Conservation (phyloP, 257 asterid species). For the Solanum gandarillasii region DNA sequence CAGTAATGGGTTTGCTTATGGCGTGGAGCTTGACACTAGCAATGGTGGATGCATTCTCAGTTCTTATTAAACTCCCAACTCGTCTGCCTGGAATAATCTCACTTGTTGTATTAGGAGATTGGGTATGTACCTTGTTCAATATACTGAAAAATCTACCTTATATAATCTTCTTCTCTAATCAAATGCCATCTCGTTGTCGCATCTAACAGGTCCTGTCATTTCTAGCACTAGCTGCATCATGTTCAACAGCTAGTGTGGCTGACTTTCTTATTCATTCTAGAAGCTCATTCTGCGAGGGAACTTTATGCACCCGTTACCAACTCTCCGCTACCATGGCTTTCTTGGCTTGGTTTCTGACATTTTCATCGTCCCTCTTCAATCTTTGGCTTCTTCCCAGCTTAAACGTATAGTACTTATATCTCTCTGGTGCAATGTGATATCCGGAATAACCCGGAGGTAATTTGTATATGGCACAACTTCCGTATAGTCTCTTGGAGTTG, state of each 20-base stretch:
- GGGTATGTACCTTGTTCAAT: constrained; percentile 32
- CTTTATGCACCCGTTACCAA: constrained; percentile 63
- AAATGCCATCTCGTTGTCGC: background rate
- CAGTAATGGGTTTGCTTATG: constrained; percentile 68
- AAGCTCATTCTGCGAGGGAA: constrained; percentile 33
- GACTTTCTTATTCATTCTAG: constrained; percentile 49
- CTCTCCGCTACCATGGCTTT: constrained; percentile 86
- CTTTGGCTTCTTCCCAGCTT: constrained; percentile 62
- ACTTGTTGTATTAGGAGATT: constrained; percentile 62
- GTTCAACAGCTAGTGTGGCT: constrained; percentile 71
- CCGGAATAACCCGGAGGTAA: background rate
- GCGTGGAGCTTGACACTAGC: constrained; percentile 92
- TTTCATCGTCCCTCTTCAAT: constrained; percentile 79
- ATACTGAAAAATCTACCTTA: background rate
- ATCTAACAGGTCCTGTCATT: constrained; percentile 46
- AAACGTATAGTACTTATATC: background rate
- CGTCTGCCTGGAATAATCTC: constrained; percentile 49
- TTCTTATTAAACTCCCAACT: constrained; percentile 51
- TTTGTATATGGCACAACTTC: constrained; percentile 1
- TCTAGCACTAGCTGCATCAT: constrained; percentile 75
- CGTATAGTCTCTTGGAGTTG: background rate
- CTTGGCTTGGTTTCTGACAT: constrained; percentile 71
- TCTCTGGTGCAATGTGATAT: background rate
- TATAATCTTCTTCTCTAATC: background rate
- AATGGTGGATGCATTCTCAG: constrained; percentile 59